Evolutionary conservation across 2,329 filamentous ascomycete genomes (phyloP).

Genomic region (Akanthomyces lecanii): DNA sequence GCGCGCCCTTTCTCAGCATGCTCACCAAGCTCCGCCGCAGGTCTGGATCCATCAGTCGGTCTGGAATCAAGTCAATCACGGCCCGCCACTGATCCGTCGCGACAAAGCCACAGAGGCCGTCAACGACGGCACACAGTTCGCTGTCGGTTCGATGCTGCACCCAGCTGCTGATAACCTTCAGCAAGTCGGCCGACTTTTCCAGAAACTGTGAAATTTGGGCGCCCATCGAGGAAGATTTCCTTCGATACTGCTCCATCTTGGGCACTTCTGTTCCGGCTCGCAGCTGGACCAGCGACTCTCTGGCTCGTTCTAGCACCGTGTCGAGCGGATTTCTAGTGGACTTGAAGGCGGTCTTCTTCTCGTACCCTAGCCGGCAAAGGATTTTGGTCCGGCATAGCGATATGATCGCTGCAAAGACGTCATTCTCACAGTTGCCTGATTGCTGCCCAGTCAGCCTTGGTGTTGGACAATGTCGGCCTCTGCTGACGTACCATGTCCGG

Average conservation of each 20-base stretch:
- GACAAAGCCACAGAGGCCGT: not conserved
- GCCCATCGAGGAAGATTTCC: not conserved
- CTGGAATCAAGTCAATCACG: constrained; percentile 6
- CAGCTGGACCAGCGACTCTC: not conserved
- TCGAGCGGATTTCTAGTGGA: not conserved
- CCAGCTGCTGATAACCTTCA: not conserved
- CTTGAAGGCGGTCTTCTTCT: not conserved
- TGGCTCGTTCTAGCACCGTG: not conserved
- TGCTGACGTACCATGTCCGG: not conserved
- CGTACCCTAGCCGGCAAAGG: not conserved
- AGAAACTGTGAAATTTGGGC: not conserved
- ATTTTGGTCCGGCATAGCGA: not conserved
- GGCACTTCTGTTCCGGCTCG: not conserved
- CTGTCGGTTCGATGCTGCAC: not conserved
- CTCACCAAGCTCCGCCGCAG: not conserved
- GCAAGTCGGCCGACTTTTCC: not conserved
- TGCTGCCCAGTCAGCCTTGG: not conserved
- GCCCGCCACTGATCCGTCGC: not conserved
- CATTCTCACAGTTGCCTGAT: not conserved
- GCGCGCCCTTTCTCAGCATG: not conserved
- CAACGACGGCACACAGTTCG: not conserved
- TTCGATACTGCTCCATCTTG: not conserved
- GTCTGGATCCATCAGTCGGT: not conserved
- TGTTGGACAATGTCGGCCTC: no score
- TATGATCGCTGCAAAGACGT: not conserved